Conservation (phyloP, 768 basidiomycete genomes). For the Sarcodon aspratus region DNA sequence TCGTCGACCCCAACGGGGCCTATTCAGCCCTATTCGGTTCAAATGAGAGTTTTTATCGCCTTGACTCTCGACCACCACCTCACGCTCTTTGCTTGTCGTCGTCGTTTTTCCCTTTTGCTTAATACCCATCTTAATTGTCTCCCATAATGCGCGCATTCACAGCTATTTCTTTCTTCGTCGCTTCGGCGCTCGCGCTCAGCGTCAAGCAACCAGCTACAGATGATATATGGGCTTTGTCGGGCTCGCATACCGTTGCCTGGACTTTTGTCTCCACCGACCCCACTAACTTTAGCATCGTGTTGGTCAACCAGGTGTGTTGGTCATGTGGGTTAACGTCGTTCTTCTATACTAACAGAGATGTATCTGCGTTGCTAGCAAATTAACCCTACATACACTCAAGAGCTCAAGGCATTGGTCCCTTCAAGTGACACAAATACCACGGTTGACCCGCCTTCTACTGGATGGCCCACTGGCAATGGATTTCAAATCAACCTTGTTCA, state of each 20-base stretch:
- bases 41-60: neutral
- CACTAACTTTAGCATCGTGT: conserved; percentile 53
- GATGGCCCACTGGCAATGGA: conserved; percentile 49
- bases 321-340: neutral
- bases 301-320: conserved; percentile 47
- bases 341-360: too few species aligned
- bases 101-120: neutral
- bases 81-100: conserved; percentile 10
- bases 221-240: conserved; percentile 42
- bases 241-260: conserved; percentile 50
- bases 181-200: conserved; percentile 50
- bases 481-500: conserved; percentile 69
- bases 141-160: conserved; percentile 27
- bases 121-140: conserved; percentile 1
- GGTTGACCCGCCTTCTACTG: conserved; percentile 45
- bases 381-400: conserved; percentile 24
- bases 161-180: conserved; percentile 33
- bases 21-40: too few species aligned
- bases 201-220: conserved; percentile 39
- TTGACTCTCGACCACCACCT: conserved; percentile 1
- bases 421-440: conserved; percentile 27
- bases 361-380: conserved; percentile 19
- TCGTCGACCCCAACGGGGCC: too few species aligned
- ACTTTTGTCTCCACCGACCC: conserved; percentile 53
- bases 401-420: conserved; percentile 45